Base-by-base conservation (phyloP, 192 early-diverging fungal species). In the Oehlia diaphana region DNA sequence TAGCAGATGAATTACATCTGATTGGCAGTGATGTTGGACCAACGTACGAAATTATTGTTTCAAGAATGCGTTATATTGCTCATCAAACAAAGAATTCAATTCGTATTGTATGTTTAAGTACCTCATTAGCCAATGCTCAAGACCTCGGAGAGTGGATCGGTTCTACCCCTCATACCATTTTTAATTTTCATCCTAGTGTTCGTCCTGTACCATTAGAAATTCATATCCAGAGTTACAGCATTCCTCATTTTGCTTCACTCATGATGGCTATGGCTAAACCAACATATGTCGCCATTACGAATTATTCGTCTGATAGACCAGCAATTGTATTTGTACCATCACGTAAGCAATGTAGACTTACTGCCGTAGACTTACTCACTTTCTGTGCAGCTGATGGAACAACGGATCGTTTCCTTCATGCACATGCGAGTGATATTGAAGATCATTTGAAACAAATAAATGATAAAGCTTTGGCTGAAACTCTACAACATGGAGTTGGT, bases 81-180 rank as follows among this genome's bases (percentile, higher is more conserved):
- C 91, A 82, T 26, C 93, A 95, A 82, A 88, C 90, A 0, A 93
- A 93, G 64, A 90, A 91, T 61, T 86, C 91, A 58, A 94, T 98
- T 76, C 93, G 98, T n/a, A 94, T 99, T 53, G 92, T 99, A 39
- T 95, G 92, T 21, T 84, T 99, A 78, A 92, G 95, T 63, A 92
- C 95, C 2, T 95, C 95, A 2, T 80, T 99, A 63, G 95, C 97
- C 31, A 99, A 99, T 83, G 97, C 97, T n/a, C 88, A 93, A n/a
- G 98, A 99, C 80, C 84, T 99, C 58, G 98, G 96, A 2, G 95
- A 96, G 79, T 99, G 98, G 98, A 94, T 99, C 77, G 97, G 96
- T 47, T 94, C 94, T 0, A 89, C 92, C 0, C 79, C 84, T 31
- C 87, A 90, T 6, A 87, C 90, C 8, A 91, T 96, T n/a, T 97